Conservation (phyloP, 257 asterid genomes). For the Solanum ossicruentum region DNA sequence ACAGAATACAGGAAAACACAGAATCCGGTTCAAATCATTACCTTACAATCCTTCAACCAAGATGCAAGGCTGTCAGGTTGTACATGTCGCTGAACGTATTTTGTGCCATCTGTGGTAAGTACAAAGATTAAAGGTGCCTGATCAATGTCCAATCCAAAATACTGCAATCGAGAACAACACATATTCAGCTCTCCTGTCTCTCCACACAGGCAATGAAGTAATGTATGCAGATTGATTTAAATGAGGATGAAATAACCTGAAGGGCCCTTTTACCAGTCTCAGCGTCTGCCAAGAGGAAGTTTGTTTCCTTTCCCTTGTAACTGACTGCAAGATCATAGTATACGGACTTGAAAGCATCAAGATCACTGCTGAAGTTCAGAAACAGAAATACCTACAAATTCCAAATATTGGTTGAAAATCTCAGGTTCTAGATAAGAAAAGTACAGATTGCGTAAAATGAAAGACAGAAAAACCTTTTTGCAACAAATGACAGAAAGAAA, state of each 20-base stretch:
- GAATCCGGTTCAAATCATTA: background rate
- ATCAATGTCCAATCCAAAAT: conserved; percentile 50
- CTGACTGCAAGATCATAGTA: conserved; percentile 51
- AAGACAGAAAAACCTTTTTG: background rate
- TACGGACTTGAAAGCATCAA: conserved; percentile 37
- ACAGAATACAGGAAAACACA: background rate
- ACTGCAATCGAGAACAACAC: conserved; percentile 30
- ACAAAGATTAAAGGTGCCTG: conserved; percentile 53
- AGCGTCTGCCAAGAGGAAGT: conserved; percentile 63
- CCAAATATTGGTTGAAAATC: background rate
- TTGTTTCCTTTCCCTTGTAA: conserved; percentile 58
- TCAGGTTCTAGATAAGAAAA: background rate
- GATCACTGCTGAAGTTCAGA: conserved; percentile 54
- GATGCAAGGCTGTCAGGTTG: conserved; percentile 48
- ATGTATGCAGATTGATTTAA: background rate
- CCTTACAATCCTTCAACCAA: conserved; percentile 64
- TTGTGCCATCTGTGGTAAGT: conserved; percentile 33
- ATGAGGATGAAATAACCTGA: conserved; percentile 30
- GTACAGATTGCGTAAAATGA: background rate
- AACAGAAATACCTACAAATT: conserved; percentile 57
- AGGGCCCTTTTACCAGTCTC: conserved; percentile 55
- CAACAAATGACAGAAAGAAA: background rate
- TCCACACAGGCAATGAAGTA: background rate
- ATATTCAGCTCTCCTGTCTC: background rate
- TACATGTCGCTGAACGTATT: conserved; percentile 41